Conservation (phyloP, 345 rosid species). For the Pistacia integerrima region DNA sequence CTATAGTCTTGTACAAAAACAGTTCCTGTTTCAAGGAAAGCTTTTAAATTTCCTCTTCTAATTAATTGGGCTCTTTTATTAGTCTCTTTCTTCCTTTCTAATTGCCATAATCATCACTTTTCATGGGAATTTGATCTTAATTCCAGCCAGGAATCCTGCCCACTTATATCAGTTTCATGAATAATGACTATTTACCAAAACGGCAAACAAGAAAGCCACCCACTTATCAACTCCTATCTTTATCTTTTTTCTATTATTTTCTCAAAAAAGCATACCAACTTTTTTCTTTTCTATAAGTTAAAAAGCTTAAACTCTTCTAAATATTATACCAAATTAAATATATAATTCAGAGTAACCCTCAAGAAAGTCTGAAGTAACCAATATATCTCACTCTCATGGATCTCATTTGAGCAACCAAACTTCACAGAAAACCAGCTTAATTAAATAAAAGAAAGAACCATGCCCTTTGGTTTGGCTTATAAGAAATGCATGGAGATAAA, state of each 20-base stretch:
- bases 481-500: too few relatives aligned
- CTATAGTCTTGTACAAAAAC: conserved; percentile 67
- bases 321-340: too few relatives aligned
- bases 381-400: background rate
- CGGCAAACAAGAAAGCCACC: conserved; percentile 36
- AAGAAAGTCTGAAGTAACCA: conserved; percentile 6
- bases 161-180: conserved; percentile 39
- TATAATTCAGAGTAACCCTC: background rate
- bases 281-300: conserved; percentile 5
- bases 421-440: background rate
- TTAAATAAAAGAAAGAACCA: background rate
- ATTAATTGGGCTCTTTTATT: background rate
- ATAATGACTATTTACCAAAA: conserved; percentile 24
- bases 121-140: conserved; percentile 35
- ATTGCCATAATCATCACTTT: conserved; percentile 23
- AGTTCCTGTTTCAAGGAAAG: conserved; percentile 45
- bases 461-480: background rate
- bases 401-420: background rate
- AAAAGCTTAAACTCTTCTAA: too few relatives aligned
- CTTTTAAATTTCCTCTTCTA: conserved; percentile 4
- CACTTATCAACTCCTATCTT: conserved; percentile 17
- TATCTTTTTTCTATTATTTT: conserved; percentile 15
- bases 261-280: conserved; percentile 31
- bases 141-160: conserved; percentile 51
- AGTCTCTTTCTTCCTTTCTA: background rate